phyloP scores from a whole-genome alignment of 1,284 basidiomycete species.

The Apiotrichum sp. region DNA sequence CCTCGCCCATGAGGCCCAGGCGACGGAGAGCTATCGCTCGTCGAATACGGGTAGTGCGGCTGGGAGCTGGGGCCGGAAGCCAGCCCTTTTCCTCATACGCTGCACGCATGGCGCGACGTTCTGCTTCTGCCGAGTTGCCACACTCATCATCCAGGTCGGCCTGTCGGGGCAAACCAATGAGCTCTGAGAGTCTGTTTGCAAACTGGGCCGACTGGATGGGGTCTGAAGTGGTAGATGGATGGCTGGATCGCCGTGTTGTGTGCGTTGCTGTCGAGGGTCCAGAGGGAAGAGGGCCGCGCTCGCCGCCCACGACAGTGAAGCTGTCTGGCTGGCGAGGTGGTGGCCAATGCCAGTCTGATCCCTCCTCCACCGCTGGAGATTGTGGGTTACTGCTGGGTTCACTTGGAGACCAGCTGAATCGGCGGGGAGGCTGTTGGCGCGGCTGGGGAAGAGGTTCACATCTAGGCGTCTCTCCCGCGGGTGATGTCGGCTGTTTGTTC shows the following conservation, averaged over 20 bases:
- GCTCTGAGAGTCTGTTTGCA: neutral
- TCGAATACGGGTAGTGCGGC: neutral
- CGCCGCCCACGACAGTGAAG: neutral
- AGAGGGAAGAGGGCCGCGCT: too few relatives aligned
- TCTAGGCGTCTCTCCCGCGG: too few relatives aligned
- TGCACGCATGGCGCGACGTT: conserved; percentile 21
- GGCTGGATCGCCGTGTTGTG: too few relatives aligned
- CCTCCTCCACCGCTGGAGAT: neutral
- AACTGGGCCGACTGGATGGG: too few relatives aligned
- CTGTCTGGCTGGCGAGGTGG: neutral
- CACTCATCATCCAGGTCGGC: conserved; percentile 3
- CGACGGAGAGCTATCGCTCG: conserved; percentile 12
- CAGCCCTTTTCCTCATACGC: conserved; percentile 32
- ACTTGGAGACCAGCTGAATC: neutral
- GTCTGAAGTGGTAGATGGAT: too few relatives aligned
- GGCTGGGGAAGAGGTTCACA: too few relatives aligned
- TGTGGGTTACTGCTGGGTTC: neutral
- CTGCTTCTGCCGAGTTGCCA: conserved; percentile 2
- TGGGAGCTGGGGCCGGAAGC: conserved; percentile 25
- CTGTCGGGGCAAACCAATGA: conserved; percentile 6
- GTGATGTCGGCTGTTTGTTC: too few relatives aligned
- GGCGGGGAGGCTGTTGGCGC: neutral
- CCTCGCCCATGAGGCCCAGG: conserved; percentile 24
- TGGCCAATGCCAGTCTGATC: neutral
- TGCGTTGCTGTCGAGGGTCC: too few relatives aligned